Percentiles rank a stretch among this genome's conserved stretches.
phyloP scores from a whole-genome alignment of 148 eudicot species.

The Rhododendron simsii region DNA sequence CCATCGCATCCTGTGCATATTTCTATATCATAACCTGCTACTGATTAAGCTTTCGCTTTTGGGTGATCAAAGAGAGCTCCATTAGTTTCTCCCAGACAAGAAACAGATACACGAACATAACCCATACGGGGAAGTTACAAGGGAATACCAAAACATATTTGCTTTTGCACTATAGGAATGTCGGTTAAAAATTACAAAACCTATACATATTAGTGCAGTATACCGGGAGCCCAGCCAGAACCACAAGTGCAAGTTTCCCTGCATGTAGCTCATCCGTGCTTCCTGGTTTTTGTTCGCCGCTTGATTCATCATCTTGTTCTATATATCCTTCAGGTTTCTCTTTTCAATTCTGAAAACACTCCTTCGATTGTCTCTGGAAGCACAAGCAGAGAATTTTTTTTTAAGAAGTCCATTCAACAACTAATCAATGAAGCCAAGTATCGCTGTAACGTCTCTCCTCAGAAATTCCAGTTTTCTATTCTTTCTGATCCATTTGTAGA shows the following conservation, averaged over 20 bases:
- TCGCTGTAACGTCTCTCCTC: neutral
- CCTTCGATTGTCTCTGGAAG: neutral
- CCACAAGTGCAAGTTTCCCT: neutral
- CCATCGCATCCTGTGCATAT: neutral
- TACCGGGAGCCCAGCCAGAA: neutral
- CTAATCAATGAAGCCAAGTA: neutral
- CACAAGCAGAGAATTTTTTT: neutral
- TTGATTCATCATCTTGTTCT: neutral
- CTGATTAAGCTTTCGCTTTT: conserved; percentile 19
- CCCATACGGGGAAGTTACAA: neutral
- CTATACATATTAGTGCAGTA: neutral
- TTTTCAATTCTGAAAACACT: neutral
- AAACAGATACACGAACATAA: neutral
- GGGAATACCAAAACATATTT: neutral
- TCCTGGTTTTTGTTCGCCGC: neutral
- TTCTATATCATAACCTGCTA: conserved; percentile 9
- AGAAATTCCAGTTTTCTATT: neutral
- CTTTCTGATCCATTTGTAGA: conserved; percentile 13
- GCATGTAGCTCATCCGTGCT: neutral
- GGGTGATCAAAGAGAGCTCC: conserved; percentile 22
- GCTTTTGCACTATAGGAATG: neutral
- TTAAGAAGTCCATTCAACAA: neutral
- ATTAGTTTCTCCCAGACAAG: conserved; percentile 22
- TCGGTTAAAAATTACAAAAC: neutral
- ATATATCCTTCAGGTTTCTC: neutral